Percentiles rank a stretch among this genome's conserved stretches.
These are phyloP conservation scores for Mortierella sp. DNA, from an alignment of 371 early-diverging fungal species.

Conservation along the genomic window DNA sequence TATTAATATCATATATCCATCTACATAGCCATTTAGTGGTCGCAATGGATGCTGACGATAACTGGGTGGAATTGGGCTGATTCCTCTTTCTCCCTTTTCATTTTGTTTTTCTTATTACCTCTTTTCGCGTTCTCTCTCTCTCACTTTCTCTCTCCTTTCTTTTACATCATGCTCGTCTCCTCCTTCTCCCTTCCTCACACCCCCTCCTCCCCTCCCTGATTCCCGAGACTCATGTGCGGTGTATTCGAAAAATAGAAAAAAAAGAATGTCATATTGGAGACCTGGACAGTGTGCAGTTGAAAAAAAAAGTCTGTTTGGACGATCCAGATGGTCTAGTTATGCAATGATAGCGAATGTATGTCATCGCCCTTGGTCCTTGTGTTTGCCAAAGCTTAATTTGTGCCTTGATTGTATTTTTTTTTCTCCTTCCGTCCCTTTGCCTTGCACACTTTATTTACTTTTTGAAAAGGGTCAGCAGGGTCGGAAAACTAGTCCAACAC, in stretches of 20 bases:
- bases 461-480: background rate
- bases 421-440: background rate
- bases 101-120: background rate
- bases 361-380: background rate
- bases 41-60: background rate
- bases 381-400: conserved; percentile 4
- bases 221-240: background rate
- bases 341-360: conserved; percentile 9
- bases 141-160: background rate
- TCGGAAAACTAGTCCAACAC: background rate
- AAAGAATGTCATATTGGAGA: background rate
- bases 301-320: background rate
- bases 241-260: conserved; percentile 1
- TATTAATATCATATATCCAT: background rate
- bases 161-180: background rate
- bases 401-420: background rate
- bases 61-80: background rate
- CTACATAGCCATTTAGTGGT: conserved; percentile 5
- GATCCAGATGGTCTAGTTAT: conserved; percentile 8
- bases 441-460: background rate
- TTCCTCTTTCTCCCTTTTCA: background rate
- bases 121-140: background rate
- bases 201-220: background rate
- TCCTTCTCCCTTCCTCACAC: background rate
- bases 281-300: background rate